Base-by-base conservation (phyloP, 768 basidiomycete species). In the Paxillus rubicundulus region DNA sequence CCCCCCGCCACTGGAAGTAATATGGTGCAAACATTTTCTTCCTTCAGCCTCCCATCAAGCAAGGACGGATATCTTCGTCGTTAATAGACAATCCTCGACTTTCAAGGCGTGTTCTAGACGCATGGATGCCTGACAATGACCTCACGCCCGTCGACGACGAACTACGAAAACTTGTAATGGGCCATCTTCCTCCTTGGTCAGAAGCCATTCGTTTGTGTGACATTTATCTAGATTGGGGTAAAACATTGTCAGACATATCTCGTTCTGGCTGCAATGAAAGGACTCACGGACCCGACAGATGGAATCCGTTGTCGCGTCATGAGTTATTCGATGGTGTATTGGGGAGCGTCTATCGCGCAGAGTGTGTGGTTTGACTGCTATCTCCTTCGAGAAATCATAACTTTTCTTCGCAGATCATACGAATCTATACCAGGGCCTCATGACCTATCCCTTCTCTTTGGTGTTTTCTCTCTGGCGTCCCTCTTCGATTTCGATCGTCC, bases 161-260 rank as follows among this genome's bases (percentile, higher is more conserved):
- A 1, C 52, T 82, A 4, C 74, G 71, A 6, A 53, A 63, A 28
- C 72, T 82, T 46, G 71, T 84, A 30, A 75, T 79, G 55, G 59
- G 60, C 12, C 59, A 77, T 36, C 71, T 86, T 2, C 87, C 88
- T 5, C 70, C 80, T 0, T 69, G 81, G 3, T 74, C 80, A 4
- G 81, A 87, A 57, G 86, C 87, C 1, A 68, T 78, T 13, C 76
- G 73, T 14, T 70, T 89, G 17, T 84, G 81, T 51, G 82, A 87
- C 37, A 68, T 82, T 30, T 90, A 87, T 63, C 69, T 87, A 36
- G 81, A 85, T 50, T 76, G 81, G 64, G 85, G 81, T 12, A 72
- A 77, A 60, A 81, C 73, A 64, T 61, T 84, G 84, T 86, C 57
- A 61, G 81, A 70, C n/a, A 16, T 46, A 32, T 33, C 33, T 33